These are phyloP conservation scores for Fusarium pseudoanthophilum DNA, from an alignment of 2,329 filamentous ascomycete genomes.

Conservation along the genomic window DNA sequence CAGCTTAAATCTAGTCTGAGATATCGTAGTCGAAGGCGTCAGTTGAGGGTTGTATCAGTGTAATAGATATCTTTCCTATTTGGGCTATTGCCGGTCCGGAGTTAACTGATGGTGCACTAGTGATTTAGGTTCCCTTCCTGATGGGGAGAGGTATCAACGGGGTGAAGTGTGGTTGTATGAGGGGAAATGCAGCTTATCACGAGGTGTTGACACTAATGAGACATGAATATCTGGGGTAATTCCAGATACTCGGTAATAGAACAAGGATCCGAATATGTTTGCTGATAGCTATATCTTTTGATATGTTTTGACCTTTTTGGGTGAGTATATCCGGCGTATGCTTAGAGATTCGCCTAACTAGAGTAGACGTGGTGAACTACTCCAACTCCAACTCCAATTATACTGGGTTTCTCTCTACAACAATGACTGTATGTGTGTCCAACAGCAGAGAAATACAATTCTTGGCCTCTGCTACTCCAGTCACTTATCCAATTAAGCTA, in stretches of 20 bases:
- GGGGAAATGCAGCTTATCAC: constrained; percentile 8
- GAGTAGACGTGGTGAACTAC: not conserved
- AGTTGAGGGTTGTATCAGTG: not conserved
- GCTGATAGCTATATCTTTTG: constrained; percentile 1
- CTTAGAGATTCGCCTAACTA: not conserved
- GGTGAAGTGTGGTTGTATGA: not conserved
- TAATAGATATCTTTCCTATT: constrained; percentile 24
- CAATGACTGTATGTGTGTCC: not conserved
- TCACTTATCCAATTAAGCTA: not conserved
- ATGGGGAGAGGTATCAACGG: constrained; percentile 6
- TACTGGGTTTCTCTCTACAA: not conserved
- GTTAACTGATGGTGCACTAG: constrained; percentile 1
- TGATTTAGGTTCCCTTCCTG: constrained; percentile 13
- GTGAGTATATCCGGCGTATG: not conserved
- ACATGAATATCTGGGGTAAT: not conserved
- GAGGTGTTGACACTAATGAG: not conserved
- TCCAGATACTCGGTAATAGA: constrained; percentile 1
- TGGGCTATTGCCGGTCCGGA: not conserved
- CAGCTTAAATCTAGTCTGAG: constrained; percentile 15
- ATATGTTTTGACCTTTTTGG: not conserved
- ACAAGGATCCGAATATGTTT: not conserved
- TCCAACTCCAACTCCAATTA: not conserved
- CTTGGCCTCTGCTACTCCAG: not conserved
- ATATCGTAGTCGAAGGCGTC: not conserved
- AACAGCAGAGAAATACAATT: not conserved